Evolutionary conservation across 495 filamentous ascomycete species (phyloP).

Genomic region (Penicillium lividum): DNA sequence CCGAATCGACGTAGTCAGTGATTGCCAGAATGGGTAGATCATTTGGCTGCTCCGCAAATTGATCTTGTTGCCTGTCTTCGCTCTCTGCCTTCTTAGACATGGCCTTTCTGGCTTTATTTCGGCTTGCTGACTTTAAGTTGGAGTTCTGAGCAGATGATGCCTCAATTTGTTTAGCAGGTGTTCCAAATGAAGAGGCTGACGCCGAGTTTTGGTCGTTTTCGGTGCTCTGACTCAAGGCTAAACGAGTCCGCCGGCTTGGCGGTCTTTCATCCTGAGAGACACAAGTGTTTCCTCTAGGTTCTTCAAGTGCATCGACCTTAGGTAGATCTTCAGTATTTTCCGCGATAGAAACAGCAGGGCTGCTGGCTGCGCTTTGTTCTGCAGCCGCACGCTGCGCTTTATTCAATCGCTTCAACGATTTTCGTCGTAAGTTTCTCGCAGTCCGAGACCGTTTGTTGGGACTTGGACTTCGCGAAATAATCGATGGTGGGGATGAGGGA

Average conservation of each 20-base stretch:
- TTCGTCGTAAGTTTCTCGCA: slow-evolving; percentile 14
- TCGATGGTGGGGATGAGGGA: slow-evolving; percentile 45
- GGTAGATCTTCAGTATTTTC: not conserved
- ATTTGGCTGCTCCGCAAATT: not conserved
- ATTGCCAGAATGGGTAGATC: not conserved
- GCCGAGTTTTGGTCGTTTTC: slow-evolving; percentile 10
- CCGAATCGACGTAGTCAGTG: slow-evolving; percentile 29
- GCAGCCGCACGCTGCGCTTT: slow-evolving; percentile 13
- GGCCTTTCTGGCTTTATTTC: slow-evolving; percentile 6
- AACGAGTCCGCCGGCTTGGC: slow-evolving; percentile 34
- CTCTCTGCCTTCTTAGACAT: not conserved
- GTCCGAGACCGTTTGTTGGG: slow-evolving; percentile 14
- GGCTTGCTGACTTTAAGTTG: slow-evolving; percentile 13
- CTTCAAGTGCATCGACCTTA: slow-evolving; percentile 3
- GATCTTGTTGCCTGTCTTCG: slow-evolving; percentile 4
- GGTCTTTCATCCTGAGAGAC: slow-evolving; percentile 20
- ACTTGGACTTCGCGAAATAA: slow-evolving; percentile 30
- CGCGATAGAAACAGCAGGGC: slow-evolving; percentile 7
- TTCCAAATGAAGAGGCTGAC: not conserved
- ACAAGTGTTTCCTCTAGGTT: slow-evolving; percentile 13
- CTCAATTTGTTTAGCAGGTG: slow-evolving; percentile 6
- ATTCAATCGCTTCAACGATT: slow-evolving; percentile 20
- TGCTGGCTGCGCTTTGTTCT: slow-evolving; percentile 13
- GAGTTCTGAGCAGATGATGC: slow-evolving; percentile 3
- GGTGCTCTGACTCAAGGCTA: slow-evolving; percentile 24